Percentiles rank a stretch among this genome's conserved stretches.
Evolutionary conservation across 2,329 filamentous ascomycete genomes (phyloP).

Genomic region (Sarocladium oryzae): DNA sequence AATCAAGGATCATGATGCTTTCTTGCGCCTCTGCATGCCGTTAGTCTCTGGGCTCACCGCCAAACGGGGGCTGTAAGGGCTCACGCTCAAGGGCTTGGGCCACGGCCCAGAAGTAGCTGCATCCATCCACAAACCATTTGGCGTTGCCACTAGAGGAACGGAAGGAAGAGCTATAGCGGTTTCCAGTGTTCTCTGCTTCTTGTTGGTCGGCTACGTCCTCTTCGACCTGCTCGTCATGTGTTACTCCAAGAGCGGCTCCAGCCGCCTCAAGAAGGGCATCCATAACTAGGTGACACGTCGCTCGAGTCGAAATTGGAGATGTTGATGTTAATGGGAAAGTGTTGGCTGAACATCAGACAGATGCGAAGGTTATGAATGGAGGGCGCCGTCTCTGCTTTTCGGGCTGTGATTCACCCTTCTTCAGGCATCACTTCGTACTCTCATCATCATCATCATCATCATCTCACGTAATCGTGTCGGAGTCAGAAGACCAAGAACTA

Average conservation of each 20-base stretch:
- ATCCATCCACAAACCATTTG: conserved; percentile 86
- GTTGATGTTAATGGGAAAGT: background rate
- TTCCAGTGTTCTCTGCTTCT: conserved; percentile 14
- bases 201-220: background rate
- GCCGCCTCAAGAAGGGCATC: background rate
- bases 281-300: background rate
- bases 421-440: background rate
- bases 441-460: too few relatives aligned
- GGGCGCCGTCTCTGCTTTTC: too few relatives aligned
- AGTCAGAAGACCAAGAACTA: background rate
- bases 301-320: background rate
- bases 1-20: conserved; percentile 80
- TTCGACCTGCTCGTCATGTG: background rate
- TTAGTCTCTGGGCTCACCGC: background rate
- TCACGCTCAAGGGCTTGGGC: conserved; percentile 66
- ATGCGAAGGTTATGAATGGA: too few relatives aligned
- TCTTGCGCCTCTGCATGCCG: conserved; percentile 54
- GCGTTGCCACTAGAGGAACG: conserved; percentile 64
- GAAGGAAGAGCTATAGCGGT: conserved; percentile 64
- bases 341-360: too few relatives aligned
- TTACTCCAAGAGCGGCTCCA: background rate
- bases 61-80: conserved; percentile 9
- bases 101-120: conserved; percentile 80
- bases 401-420: background rate
- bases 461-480: background rate